Evolutionary conservation across 1,284 basidiomycete species (phyloP).

Genomic region (Cutaneotrichosporon cyanovorans): DNA sequence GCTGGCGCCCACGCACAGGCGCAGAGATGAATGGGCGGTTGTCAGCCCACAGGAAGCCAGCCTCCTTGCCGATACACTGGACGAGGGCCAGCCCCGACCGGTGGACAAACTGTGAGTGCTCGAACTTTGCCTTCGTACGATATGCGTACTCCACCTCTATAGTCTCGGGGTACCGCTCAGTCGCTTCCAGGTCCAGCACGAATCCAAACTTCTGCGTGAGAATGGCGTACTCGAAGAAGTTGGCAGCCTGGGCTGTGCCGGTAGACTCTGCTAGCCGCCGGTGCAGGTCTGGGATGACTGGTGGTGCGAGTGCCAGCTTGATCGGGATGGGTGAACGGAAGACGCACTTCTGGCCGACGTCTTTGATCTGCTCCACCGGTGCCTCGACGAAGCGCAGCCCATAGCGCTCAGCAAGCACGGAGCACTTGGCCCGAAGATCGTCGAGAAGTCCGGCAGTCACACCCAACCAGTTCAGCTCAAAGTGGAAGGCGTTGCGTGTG

Average conservation of each 20-base stretch:
- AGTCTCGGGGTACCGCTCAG: slow-evolving; percentile 62
- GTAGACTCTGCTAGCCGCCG: slow-evolving; percentile 53
- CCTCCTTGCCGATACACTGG: slow-evolving; percentile 67
- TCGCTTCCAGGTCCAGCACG: slow-evolving; percentile 78
- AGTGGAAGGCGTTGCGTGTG: slow-evolving; percentile 81
- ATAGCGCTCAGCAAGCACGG: slow-evolving; percentile 75
- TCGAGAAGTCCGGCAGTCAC: slow-evolving; percentile 94
- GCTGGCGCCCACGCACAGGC: slow-evolving; percentile 21
- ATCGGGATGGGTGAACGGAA: slow-evolving; percentile 84
- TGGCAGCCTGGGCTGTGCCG: slow-evolving; percentile 51
- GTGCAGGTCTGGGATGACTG: slow-evolving; percentile 60
- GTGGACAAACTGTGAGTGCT: slow-evolving; percentile 82
- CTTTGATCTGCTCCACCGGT: slow-evolving; percentile 74
- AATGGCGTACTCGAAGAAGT: slow-evolving; percentile 75
- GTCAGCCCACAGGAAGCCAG: slow-evolving; percentile 78
- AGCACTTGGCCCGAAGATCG: slow-evolving; percentile 77
- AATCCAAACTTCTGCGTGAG: slow-evolving; percentile 65
- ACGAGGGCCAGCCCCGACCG: slow-evolving; percentile 77
- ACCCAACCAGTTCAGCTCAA: slow-evolving; percentile 95
- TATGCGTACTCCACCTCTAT: slow-evolving; percentile 86
- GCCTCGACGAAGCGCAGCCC: slow-evolving; percentile 89
- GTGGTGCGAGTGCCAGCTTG: slow-evolving; percentile 63
- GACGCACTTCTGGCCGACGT: slow-evolving; percentile 69
- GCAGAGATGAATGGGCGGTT: slow-evolving; percentile 58
- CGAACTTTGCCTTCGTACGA: slow-evolving; percentile 58